phyloP scores from a whole-genome alignment of 805 yeast species.

The Sugiyamaella lignohabitans region DNA sequence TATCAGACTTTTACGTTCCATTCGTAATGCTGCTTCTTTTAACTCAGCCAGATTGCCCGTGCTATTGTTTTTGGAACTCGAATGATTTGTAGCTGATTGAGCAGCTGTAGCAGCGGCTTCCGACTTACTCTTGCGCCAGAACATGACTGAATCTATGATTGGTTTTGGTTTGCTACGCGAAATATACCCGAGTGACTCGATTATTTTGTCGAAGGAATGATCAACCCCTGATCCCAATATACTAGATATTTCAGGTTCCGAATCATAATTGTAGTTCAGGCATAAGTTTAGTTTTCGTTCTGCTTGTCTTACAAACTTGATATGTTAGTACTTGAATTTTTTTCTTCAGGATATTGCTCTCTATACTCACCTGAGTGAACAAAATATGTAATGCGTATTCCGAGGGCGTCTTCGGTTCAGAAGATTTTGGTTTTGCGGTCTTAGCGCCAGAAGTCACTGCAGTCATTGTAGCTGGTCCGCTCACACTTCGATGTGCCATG shows the following conservation, averaged over 20 bases:
- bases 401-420: constrained; percentile 32
- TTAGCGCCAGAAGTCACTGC: neutral
- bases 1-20: constrained; percentile 79
- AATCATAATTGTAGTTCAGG: constrained; percentile 52
- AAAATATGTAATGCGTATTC: constrained; percentile 92
- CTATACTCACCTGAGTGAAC: constrained; percentile 60
- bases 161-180: constrained; percentile 89
- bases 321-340: constrained; percentile 1
- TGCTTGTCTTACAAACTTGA: constrained; percentile 75
- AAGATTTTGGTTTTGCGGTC: neutral
- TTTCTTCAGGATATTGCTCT: neutral
- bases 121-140: constrained; percentile 91
- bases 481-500: constrained; percentile 7
- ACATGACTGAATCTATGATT: constrained; percentile 96
- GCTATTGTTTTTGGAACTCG: neutral
- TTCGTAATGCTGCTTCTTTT: constrained; percentile 62
- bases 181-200: constrained; percentile 81
- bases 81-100: constrained; percentile 28
- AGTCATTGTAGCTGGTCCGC: constrained; percentile 10
- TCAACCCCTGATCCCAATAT: constrained; percentile 81
- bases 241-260: constrained; percentile 75
- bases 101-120: constrained; percentile 69
- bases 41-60: constrained; percentile 9
- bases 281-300: constrained; percentile 79
- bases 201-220: constrained; percentile 75